These are phyloP conservation scores for Hypocreales sp. DNA, from an alignment of 2,329 filamentous ascomycete genomes.

Conservation along the genomic window DNA sequence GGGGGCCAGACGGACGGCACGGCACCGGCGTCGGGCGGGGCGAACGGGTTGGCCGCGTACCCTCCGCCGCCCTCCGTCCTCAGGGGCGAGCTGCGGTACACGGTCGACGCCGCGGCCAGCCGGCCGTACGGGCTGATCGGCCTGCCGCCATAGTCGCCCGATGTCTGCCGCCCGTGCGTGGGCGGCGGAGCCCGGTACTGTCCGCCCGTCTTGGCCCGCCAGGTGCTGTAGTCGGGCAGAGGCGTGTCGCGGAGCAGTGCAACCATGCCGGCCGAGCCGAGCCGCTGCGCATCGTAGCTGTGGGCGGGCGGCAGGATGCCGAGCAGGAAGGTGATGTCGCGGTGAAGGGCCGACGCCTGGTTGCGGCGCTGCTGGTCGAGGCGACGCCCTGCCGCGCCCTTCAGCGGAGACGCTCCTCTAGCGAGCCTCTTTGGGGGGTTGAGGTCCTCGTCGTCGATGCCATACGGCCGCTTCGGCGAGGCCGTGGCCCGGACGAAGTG, in stretches of 20 bases:
- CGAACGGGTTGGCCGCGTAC: conserved; percentile 14
- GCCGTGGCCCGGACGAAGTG: conserved; percentile 31
- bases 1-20: conserved; percentile 13
- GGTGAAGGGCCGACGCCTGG: conserved; percentile 54
- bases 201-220: conserved; percentile 29
- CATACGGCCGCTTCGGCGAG: conserved; percentile 47
- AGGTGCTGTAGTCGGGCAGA: conserved; percentile 44
- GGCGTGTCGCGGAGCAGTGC: conserved; percentile 53
- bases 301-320: conserved; percentile 61
- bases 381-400: conserved; percentile 74
- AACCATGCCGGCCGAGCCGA: conserved; percentile 58
- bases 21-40: conserved; percentile 11
- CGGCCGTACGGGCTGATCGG: conserved; percentile 33
- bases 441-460: conserved; percentile 54
- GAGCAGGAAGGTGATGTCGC: conserved; percentile 48
- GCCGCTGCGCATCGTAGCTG: conserved; percentile 54
- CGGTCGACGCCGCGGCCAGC: conserved; percentile 20
- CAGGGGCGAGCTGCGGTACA: conserved; percentile 36
- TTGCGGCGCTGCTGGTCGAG: conserved; percentile 62
- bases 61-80: conserved; percentile 24
- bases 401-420: conserved; percentile 83
- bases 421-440: conserved; percentile 73
- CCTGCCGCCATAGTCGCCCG: conserved; percentile 26
- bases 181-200: conserved; percentile 18
- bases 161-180: conserved; percentile 23